These are phyloP conservation scores for Alternaria sp. DNA, from an alignment of 2,329 filamentous ascomycete species.

Conservation along the genomic window DNA sequence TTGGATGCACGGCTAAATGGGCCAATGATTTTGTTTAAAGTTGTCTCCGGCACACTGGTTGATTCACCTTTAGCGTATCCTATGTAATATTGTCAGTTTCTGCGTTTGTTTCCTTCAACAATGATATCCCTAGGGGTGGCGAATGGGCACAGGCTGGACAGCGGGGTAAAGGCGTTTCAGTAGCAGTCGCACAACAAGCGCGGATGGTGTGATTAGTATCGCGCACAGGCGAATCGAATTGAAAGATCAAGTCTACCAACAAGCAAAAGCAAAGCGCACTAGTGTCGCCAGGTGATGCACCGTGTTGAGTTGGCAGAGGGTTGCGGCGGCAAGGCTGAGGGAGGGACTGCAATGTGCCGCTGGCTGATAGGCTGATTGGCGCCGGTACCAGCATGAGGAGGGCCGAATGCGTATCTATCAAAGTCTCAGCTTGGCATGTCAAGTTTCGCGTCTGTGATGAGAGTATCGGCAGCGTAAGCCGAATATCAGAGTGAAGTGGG, in stretches of 20 bases:
- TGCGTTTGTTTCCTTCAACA: neutral
- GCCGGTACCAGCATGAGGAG: slow-evolving; percentile 13
- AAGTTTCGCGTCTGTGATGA: slow-evolving; percentile 4
- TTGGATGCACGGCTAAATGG: neutral
- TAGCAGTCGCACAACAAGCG: neutral
- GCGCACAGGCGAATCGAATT: slow-evolving; percentile 5
- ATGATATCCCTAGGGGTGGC: slow-evolving; percentile 3
- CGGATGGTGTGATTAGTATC: neutral
- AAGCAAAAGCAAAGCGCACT: slow-evolving; percentile 7
- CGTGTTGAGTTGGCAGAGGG: slow-evolving; percentile 17
- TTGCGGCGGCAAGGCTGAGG: slow-evolving; percentile 17
- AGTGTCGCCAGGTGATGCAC: slow-evolving; percentile 9
- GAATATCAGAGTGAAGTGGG: neutral
- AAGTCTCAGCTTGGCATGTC: slow-evolving; percentile 11
- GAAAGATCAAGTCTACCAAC: neutral
- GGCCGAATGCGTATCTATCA: slow-evolving; percentile 19
- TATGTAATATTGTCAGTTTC: neutral
- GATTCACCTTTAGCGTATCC: slow-evolving; percentile 3
- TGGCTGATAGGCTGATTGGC: slow-evolving; percentile 25
- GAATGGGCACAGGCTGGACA: slow-evolving; percentile 4
- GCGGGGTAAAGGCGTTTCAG: slow-evolving; percentile 6
- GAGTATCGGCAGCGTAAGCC: neutral
- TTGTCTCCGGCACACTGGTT: neutral
- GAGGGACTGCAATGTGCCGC: slow-evolving; percentile 24
- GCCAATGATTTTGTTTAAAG: neutral